These are phyloP conservation scores for Piper betle DNA, from an alignment of 164 flowering plant species.

Conservation along the genomic window DNA sequence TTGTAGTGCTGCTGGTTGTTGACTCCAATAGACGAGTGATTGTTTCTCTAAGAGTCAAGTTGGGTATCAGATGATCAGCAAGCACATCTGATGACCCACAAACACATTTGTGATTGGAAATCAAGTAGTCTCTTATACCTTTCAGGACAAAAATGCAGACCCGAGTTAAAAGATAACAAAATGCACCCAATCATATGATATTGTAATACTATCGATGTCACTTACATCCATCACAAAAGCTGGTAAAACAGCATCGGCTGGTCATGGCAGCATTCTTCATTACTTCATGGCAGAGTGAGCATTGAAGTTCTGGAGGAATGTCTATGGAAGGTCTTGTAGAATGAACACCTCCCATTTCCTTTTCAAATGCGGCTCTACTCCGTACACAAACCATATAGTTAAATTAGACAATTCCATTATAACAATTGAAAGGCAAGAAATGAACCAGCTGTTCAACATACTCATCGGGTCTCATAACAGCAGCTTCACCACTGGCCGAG, in stretches of 20 bases:
- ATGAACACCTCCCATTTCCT: slow-evolving; percentile 84
- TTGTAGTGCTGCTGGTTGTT: slow-evolving; percentile 73
- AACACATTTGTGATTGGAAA: slow-evolving; percentile 62
- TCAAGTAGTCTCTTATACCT: slow-evolving; percentile 87
- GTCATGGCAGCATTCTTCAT: slow-evolving; percentile 97
- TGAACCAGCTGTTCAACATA: slow-evolving; percentile 18
- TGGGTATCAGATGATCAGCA: slow-evolving; percentile 93
- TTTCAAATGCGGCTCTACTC: slow-evolving; percentile 91
- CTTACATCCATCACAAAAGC: slow-evolving; percentile 94
- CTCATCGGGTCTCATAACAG: slow-evolving; percentile 91
- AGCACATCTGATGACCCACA: slow-evolving; percentile 79
- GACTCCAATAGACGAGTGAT: slow-evolving; percentile 75
- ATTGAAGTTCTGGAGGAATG: slow-evolving; percentile 83
- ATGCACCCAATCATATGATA: background rate
- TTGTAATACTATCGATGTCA: background rate
- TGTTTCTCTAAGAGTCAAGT: slow-evolving; percentile 78
- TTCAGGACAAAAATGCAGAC: slow-evolving; percentile 2
- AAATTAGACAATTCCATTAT: background rate
- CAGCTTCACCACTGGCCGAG: slow-evolving; percentile 76
- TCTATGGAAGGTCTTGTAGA: slow-evolving; percentile 64
- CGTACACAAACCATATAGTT: background rate
- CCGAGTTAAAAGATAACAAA: no score
- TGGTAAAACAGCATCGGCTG: slow-evolving; percentile 93
- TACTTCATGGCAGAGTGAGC: slow-evolving; percentile 88
- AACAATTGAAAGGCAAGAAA: background rate